These are phyloP conservation scores for Gliomastix tumulicola DNA, from an alignment of 2,329 filamentous ascomycete genomes.

Conservation along the genomic window DNA sequence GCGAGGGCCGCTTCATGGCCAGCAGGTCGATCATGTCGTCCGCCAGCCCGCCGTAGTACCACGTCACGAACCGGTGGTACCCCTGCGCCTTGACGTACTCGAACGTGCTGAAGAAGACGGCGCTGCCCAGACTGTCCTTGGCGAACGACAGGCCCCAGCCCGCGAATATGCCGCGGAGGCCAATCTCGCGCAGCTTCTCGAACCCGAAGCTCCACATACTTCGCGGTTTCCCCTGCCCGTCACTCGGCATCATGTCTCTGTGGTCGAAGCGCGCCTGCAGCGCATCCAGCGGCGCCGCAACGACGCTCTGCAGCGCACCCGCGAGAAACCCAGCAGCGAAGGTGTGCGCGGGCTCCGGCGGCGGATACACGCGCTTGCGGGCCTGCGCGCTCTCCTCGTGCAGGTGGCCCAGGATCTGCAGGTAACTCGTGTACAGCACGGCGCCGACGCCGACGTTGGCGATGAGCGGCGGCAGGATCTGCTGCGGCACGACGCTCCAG, in stretches of 20 bases:
- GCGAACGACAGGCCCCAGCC: slow-evolving; percentile 63
- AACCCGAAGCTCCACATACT: slow-evolving; percentile 69
- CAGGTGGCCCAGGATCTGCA: slow-evolving; percentile 59
- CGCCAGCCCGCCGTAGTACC: slow-evolving; percentile 58
- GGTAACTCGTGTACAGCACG: slow-evolving; percentile 68
- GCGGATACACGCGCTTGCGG: slow-evolving; percentile 61
- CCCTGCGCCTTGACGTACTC: slow-evolving; percentile 70
- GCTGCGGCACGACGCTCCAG: slow-evolving; percentile 67
- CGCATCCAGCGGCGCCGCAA: slow-evolving; percentile 70
- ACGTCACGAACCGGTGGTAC: slow-evolving; percentile 62
- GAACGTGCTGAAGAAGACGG: slow-evolving; percentile 68
- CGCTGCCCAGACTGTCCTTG: slow-evolving; percentile 64
- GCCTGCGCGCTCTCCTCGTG: slow-evolving; percentile 55
- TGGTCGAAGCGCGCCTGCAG: slow-evolving; percentile 68
- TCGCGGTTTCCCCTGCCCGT: slow-evolving; percentile 34
- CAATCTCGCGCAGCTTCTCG: slow-evolving; percentile 61
- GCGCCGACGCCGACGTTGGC: slow-evolving; percentile 70
- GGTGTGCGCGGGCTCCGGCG: slow-evolving; percentile 54
- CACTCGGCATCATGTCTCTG: slow-evolving; percentile 34
- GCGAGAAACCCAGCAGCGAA: slow-evolving; percentile 66
- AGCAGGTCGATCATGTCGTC: slow-evolving; percentile 43
- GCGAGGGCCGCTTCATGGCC: slow-evolving; percentile 34
- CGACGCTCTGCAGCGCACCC: slow-evolving; percentile 60
- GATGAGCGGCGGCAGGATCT: slow-evolving; percentile 68
- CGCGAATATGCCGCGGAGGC: slow-evolving; percentile 64